Conservation (phyloP, 768 basidiomycete genomes). For the Lentinula lateritia region DNA sequence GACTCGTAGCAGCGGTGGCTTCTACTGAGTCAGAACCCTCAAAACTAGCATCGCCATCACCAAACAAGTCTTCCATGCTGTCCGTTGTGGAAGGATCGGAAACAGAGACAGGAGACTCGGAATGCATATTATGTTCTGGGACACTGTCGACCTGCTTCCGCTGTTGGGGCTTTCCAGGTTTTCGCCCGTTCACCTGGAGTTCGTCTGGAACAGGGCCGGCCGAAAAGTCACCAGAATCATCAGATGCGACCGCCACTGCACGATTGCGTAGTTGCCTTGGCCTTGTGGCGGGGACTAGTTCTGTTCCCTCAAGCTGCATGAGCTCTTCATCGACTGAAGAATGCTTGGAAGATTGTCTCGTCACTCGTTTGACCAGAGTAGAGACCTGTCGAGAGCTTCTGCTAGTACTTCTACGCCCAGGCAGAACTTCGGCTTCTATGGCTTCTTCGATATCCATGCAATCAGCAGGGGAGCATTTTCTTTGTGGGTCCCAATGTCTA, state of each 20-base stretch:
- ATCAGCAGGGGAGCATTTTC: background rate
- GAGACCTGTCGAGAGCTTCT: background rate
- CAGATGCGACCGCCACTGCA: background rate
- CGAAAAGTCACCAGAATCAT: background rate
- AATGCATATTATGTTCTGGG: background rate
- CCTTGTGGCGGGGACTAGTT: background rate
- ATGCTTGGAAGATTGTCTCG: background rate
- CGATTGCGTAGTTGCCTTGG: background rate
- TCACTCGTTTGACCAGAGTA: background rate
- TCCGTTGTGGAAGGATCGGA: background rate
- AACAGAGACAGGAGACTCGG: background rate
- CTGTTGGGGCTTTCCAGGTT: background rate
- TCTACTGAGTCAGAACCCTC: conserved; percentile 2
- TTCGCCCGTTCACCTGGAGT: background rate
- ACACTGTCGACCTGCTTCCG: background rate
- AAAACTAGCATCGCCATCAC: background rate
- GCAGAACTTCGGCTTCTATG: background rate
- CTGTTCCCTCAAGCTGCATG: background rate
- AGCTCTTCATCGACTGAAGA: background rate
- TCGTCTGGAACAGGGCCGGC: background rate
- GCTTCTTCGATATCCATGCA: background rate
- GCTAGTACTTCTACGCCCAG: background rate
- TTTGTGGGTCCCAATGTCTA: background rate
- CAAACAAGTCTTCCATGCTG: background rate
- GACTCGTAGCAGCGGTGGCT: conserved; percentile 1